phyloP scores from a whole-genome alignment of 2,329 filamentous ascomycete genomes.

The Verticillium albo-atrum region DNA sequence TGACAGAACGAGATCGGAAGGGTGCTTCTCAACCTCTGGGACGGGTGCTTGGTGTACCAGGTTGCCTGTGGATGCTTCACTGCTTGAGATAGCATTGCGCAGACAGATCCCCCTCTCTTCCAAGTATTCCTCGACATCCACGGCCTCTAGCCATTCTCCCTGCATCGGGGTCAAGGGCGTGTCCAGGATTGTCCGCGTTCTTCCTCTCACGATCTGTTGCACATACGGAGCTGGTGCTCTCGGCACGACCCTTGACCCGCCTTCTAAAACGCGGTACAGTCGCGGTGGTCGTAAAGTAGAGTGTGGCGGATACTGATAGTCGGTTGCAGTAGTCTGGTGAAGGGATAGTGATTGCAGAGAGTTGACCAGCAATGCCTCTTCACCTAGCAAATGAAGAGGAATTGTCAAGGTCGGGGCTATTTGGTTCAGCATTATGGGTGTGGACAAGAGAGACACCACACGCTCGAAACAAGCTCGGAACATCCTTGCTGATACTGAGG shows the following conservation, averaged over 20 bases:
- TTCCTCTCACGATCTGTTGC: not conserved
- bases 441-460: not conserved
- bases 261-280: not conserved
- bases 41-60: too few relatives aligned
- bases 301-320: not conserved
- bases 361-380: not conserved
- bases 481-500: not conserved
- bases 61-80: not conserved
- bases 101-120: not conserved
- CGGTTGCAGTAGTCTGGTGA: not conserved
- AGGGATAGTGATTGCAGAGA: not conserved
- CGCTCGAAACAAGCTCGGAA: not conserved
- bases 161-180: not conserved
- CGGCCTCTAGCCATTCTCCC: not conserved
- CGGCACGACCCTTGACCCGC: not conserved
- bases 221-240: not conserved
- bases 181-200: not conserved
- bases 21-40: too few relatives aligned
- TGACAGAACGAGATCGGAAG: too few relatives aligned
- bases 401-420: not conserved
- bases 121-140: constrained; percentile 1
- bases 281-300: not conserved
- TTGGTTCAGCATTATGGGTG: too few relatives aligned
- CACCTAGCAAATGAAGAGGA: not conserved
- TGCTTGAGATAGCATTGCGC: not conserved